These are phyloP conservation scores for Phytophthora palmivora DNA, from an alignment of 352 stramenopile species.

Conservation along the genomic window DNA sequence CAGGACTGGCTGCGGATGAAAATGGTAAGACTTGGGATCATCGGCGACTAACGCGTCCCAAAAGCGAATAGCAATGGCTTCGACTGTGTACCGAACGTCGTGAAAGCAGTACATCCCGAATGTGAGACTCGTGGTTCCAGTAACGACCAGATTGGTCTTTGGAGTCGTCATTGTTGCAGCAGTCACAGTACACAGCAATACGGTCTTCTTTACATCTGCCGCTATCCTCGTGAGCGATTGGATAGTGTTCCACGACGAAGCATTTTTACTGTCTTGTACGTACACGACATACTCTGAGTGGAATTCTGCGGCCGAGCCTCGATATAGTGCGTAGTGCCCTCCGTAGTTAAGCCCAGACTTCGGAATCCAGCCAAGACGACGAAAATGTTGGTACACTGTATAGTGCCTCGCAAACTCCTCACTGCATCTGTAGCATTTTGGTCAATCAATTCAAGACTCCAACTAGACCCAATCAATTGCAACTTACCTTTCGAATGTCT, in stretches of 20 bases:
- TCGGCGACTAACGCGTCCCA: slow-evolving; percentile 50
- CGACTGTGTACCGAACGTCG: slow-evolving; percentile 38
- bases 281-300: slow-evolving; percentile 86
- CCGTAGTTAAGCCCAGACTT: slow-evolving; percentile 79
- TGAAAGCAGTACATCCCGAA: slow-evolving; percentile 47
- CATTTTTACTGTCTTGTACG: slow-evolving; percentile 28
- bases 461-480: background rate
- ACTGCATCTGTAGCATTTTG: slow-evolving; percentile 20
- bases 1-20: slow-evolving; percentile 48
- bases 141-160: background rate
- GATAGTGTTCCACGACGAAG: slow-evolving; percentile 54
- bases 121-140: slow-evolving; percentile 17
- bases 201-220: slow-evolving; percentile 83
- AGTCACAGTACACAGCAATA: slow-evolving; percentile 63
- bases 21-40: slow-evolving; percentile 35
- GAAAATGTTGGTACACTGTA: slow-evolving; percentile 69
- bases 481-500: slow-evolving; percentile 41
- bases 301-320: slow-evolving; percentile 50
- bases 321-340: slow-evolving; percentile 73
- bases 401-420: slow-evolving; percentile 50
- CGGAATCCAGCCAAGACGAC: slow-evolving; percentile 52
- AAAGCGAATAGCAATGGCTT: slow-evolving; percentile 62
- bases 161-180: background rate
- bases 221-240: slow-evolving; percentile 78
- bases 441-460: background rate